Evolutionary conservation across 73 alveolate species (phyloP).

Genomic region (Stentor roeselii): DNA sequence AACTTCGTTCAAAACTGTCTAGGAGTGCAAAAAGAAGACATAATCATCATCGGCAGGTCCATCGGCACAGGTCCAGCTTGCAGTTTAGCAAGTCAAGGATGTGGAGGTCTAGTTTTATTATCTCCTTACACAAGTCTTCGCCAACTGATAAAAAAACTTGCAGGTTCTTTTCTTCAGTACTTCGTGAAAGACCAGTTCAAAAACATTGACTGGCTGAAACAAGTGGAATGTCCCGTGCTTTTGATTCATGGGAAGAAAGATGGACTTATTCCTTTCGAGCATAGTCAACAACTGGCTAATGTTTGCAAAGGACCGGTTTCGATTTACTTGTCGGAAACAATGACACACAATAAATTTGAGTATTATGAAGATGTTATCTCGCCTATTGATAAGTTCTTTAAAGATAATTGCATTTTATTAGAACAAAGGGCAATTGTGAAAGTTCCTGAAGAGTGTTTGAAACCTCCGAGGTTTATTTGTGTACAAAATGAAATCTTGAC

Average conservation of each 20-base stretch:
- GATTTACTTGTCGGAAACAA: slow-evolving; percentile 55
- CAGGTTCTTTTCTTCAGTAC: slow-evolving; percentile 23
- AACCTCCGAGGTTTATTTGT: background rate
- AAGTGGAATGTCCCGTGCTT: slow-evolving; percentile 24
- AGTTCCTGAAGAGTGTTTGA: background rate
- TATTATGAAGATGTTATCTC: background rate
- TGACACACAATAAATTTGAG: slow-evolving; percentile 86
- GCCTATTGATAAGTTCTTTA: background rate
- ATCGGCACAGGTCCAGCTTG: slow-evolving; percentile 94
- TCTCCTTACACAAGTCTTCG: slow-evolving; percentile 80
- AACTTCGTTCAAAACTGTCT: background rate
- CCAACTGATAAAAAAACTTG: slow-evolving; percentile 64
- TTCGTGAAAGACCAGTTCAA: background rate
- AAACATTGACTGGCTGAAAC: background rate
- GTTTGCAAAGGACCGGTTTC: slow-evolving; percentile 61
- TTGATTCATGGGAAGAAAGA: slow-evolving; percentile 33
- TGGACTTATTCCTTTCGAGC: slow-evolving; percentile 22
- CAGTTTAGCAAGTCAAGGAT: slow-evolving; percentile 59
- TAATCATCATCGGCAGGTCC: slow-evolving; percentile 82
- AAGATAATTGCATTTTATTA: background rate
- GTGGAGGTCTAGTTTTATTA: slow-evolving; percentile 68
- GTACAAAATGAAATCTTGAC: background rate
- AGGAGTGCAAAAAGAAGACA: slow-evolving; percentile 46
- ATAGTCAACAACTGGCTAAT: background rate
- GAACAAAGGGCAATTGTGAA: background rate